A percentile compares a stretch with the other conserved stretches of the same genome.
These are phyloP conservation scores for Delitschia confertaspora DNA, from an alignment of 495 filamentous ascomycete species.

Conservation along the genomic window DNA sequence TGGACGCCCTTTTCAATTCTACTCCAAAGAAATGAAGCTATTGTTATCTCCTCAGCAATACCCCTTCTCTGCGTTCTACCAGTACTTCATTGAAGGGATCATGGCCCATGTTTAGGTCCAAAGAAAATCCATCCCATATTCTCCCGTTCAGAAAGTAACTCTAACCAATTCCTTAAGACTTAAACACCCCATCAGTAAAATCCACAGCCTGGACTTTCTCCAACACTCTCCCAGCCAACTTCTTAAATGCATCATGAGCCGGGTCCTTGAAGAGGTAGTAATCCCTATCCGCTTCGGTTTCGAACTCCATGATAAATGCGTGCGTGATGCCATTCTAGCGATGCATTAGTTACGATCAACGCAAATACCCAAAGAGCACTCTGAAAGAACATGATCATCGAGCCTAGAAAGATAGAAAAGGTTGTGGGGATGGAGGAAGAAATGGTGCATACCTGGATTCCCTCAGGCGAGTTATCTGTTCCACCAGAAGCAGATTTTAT, in stretches of 20 bases:
- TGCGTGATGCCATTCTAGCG: conserved; percentile 22
- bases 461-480: conserved; percentile 23
- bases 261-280: conserved; percentile 22
- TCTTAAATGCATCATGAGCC: conserved; percentile 19
- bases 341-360: conserved; percentile 3
- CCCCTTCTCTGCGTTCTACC: too few relatives aligned
- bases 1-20: too few relatives aligned
- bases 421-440: not conserved
- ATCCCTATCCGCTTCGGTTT: conserved; percentile 21
- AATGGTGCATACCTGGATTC: conserved; percentile 11
- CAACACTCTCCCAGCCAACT: conserved; percentile 10
- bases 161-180: conserved; percentile 10
- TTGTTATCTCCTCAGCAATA: too few relatives aligned
- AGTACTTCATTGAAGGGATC: too few relatives aligned
- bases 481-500: conserved; percentile 20
- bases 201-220: conserved; percentile 19
- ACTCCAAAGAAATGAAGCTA: too few relatives aligned
- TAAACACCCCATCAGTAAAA: conserved; percentile 22
- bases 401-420: not conserved
- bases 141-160: too few relatives aligned
- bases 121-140: too few relatives aligned
- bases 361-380: not conserved
- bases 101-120: too few relatives aligned
- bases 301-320: conserved; percentile 25
- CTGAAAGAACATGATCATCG: not conserved